Percentiles rank a stretch among this genome's conserved stretches.
Evolutionary conservation across 2,329 filamentous ascomycete genomes (phyloP).

Genomic region (Cercospora zeae-maydis): DNA sequence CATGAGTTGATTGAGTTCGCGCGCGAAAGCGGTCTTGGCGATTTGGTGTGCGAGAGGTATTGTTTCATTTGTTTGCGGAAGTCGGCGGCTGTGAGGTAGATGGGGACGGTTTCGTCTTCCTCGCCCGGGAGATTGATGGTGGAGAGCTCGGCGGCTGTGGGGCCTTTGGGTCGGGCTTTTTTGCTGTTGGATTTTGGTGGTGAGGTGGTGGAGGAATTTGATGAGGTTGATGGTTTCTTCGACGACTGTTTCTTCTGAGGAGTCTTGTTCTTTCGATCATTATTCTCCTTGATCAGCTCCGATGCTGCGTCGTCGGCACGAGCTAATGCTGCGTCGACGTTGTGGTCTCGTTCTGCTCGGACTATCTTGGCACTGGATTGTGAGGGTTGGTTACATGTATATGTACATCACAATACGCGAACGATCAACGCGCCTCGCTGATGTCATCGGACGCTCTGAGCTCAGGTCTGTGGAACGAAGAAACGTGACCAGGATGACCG

Average conservation of each 20-base stretch:
- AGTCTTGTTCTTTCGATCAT: neutral
- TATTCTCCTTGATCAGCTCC: neutral
- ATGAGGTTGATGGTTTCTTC: neutral
- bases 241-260: neutral
- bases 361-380: neutral
- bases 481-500: neutral
- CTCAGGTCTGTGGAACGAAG: neutral
- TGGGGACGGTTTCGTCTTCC: conserved; percentile 43
- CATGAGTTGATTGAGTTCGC: conserved; percentile 38
- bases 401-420: neutral
- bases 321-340: neutral
- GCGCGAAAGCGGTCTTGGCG: conserved; percentile 36
- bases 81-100: conserved; percentile 58
- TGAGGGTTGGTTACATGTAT: neutral
- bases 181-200: neutral
- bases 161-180: neutral
- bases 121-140: conserved; percentile 48
- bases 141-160: conserved; percentile 32
- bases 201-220: neutral
- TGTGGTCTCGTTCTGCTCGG: neutral
- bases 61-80: conserved; percentile 55
- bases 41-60: conserved; percentile 42
- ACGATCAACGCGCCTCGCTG: neutral
- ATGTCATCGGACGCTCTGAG: neutral
- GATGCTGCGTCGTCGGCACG: neutral